phyloP scores from a whole-genome alignment of 305 asterid genomes.

The Salvia sclarea region DNA sequence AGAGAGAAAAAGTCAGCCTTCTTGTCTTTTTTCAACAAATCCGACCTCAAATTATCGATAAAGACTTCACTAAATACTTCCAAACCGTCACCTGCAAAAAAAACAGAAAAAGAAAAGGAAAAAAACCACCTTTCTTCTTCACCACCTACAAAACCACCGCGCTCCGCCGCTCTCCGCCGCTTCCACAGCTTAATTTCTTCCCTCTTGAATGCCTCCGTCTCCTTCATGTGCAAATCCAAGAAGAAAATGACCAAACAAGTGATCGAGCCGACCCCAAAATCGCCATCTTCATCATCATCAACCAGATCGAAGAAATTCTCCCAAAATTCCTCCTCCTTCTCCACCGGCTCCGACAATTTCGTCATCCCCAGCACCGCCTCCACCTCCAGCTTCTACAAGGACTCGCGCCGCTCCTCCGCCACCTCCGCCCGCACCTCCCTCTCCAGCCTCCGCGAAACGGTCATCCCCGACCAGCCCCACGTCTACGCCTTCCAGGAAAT shows the following conservation, averaged over 20 bases:
- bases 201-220: slow-evolving; percentile 14
- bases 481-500: slow-evolving; percentile 53
- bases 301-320: slow-evolving; percentile 33
- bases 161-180: slow-evolving; percentile 18
- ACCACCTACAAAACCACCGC: slow-evolving; percentile 32
- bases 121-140: no score
- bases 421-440: slow-evolving; percentile 37
- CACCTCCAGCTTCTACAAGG: slow-evolving; percentile 50
- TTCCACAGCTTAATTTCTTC: neutral
- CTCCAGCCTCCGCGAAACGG: slow-evolving; percentile 51
- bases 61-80: slow-evolving; percentile 30
- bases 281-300: slow-evolving; percentile 35
- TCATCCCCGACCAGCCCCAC: slow-evolving; percentile 48
- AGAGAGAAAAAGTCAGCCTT: neutral
- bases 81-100: slow-evolving; percentile 14
- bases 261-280: slow-evolving; percentile 31
- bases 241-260: slow-evolving; percentile 36
- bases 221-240: slow-evolving; percentile 56
- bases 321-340: slow-evolving; percentile 29
- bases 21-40: neutral
- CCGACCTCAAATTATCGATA: neutral
- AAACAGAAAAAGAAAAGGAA: no score
- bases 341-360: slow-evolving; percentile 43
- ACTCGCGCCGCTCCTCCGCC: slow-evolving; percentile 41
- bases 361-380: slow-evolving; percentile 45